These are phyloP conservation scores for Phaffia tasmanica DNA, from an alignment of 768 basidiomycete genomes.

Conservation along the genomic window DNA sequence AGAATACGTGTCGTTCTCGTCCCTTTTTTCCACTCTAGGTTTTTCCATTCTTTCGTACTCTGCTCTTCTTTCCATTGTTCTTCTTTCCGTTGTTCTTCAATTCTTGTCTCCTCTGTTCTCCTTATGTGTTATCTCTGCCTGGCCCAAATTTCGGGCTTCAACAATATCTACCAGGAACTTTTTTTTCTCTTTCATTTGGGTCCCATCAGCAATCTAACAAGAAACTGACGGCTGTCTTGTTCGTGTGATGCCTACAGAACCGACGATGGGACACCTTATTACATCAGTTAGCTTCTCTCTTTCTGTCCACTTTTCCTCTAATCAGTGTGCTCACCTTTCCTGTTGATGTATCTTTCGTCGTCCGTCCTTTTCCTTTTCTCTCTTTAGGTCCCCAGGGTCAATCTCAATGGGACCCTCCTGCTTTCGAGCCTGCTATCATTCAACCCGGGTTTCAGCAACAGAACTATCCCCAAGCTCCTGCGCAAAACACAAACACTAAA, in stretches of 20 bases:
- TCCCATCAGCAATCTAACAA: no score
- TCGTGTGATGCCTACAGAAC: constrained; percentile 8
- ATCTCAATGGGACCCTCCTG: constrained; percentile 79
- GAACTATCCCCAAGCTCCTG: constrained; percentile 36
- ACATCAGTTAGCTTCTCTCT: constrained; percentile 19
- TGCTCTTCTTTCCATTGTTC: background rate
- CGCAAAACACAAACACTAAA: constrained; percentile 48
- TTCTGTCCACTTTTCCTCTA: background rate
- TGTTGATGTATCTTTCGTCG: constrained; percentile 23
- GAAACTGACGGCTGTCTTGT: background rate
- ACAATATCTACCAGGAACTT: no score
- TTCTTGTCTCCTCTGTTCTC: no score
- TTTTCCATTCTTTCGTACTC: background rate
- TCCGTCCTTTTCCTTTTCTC: constrained; percentile 17
- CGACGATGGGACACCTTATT: constrained; percentile 24
- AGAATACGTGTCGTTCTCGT: background rate
- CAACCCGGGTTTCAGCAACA: constrained; percentile 27
- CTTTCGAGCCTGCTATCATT: constrained; percentile 8
- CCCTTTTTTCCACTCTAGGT: background rate
- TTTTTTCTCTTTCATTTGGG: no score
- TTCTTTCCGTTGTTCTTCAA: no score
- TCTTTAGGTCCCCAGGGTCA: constrained; percentile 59
- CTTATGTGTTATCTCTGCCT: no score
- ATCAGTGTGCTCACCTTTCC: background rate
- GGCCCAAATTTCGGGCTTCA: no score